Percentiles rank a stretch among this genome's conserved stretches.
phyloP scores from a whole-genome alignment of 1,284 basidiomycete genomes.

The Wallemia hederae region DNA sequence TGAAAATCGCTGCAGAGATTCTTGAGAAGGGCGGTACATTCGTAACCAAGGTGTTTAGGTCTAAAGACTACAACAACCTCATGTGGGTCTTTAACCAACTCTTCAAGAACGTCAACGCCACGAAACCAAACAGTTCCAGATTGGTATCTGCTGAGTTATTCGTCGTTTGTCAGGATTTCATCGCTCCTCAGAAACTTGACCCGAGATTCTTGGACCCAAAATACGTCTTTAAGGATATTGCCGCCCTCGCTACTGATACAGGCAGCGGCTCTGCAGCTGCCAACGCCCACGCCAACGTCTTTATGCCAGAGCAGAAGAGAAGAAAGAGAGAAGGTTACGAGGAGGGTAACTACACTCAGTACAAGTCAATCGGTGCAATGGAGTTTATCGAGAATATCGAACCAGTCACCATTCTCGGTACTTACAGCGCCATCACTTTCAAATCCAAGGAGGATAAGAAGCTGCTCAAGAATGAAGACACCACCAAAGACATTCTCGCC shows the following conservation, averaged over 20 bases:
- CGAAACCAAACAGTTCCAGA: slow-evolving; percentile 93
- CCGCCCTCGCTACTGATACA: slow-evolving; percentile 8
- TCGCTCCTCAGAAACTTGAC: slow-evolving; percentile 83
- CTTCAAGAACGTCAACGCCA: slow-evolving; percentile 88
- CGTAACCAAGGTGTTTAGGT: slow-evolving; percentile 95
- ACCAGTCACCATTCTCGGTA: slow-evolving; percentile 52
- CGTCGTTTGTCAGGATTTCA: slow-evolving; percentile 86
- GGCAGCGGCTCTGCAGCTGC: slow-evolving; percentile 6
- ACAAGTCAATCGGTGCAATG: slow-evolving; percentile 38
- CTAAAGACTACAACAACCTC: slow-evolving; percentile 92
- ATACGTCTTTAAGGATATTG: slow-evolving; percentile 86
- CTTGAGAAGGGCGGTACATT: slow-evolving; percentile 79
- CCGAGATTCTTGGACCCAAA: slow-evolving; percentile 93
- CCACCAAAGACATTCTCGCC: slow-evolving; percentile 45
- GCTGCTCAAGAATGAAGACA: slow-evolving; percentile 44
- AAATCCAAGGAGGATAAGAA: slow-evolving; percentile 52
- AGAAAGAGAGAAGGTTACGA: slow-evolving; percentile 81
- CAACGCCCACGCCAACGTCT: slow-evolving; percentile 48
- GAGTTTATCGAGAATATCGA: slow-evolving; percentile 45
- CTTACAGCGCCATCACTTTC: slow-evolving; percentile 59
- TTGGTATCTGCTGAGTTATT: slow-evolving; percentile 94
- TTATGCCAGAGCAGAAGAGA: slow-evolving; percentile 89
- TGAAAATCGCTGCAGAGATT: slow-evolving; percentile 92
- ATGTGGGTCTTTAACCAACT: slow-evolving; percentile 98
- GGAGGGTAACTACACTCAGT: slow-evolving; percentile 77